Conservation (phyloP, 148 eudicot species). For the Dianthus caryophyllus region DNA sequence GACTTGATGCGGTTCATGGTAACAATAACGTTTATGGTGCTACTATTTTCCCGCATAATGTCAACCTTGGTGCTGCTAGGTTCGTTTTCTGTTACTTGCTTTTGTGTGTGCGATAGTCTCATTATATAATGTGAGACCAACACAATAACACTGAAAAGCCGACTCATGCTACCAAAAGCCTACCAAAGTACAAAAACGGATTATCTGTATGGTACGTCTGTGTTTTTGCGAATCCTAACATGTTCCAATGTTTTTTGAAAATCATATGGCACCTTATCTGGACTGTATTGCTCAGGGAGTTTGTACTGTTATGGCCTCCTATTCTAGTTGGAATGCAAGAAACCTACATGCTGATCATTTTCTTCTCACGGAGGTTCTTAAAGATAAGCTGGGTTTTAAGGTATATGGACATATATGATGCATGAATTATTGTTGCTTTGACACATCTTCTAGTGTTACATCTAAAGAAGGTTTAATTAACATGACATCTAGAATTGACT, state of each 20-base stretch:
- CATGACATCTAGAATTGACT: neutral
- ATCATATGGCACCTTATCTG: slow-evolving; percentile 78
- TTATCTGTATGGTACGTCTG: too few relatives aligned
- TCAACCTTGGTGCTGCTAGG: slow-evolving; percentile 97
- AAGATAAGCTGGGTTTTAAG: slow-evolving; percentile 77
- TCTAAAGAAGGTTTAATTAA: neutral
- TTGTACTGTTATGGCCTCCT: slow-evolving; percentile 92
- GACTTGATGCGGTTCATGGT: slow-evolving; percentile 88
- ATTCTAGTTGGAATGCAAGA: slow-evolving; percentile 77
- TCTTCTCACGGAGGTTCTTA: slow-evolving; percentile 73
- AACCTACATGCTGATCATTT: slow-evolving; percentile 54
- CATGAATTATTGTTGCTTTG: too few relatives aligned
- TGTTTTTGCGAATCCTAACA: too few relatives aligned
- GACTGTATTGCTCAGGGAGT: slow-evolving; percentile 89
- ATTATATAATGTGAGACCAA: too few relatives aligned
- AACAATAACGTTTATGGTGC: slow-evolving; percentile 80
- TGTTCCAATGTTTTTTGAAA: too few relatives aligned
- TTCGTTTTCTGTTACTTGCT: slow-evolving; percentile 69
- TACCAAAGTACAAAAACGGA: too few relatives aligned
- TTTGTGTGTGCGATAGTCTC: slow-evolving; percentile 60
- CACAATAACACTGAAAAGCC: too few relatives aligned
- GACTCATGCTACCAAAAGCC: too few relatives aligned
- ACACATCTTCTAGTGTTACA: too few relatives aligned
- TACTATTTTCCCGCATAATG: slow-evolving; percentile 87
- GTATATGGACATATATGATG: slow-evolving; percentile 26